Conservation (phyloP, 225 moss, liverwort and hornwort genomes). For the Lunularia cruciata region DNA sequence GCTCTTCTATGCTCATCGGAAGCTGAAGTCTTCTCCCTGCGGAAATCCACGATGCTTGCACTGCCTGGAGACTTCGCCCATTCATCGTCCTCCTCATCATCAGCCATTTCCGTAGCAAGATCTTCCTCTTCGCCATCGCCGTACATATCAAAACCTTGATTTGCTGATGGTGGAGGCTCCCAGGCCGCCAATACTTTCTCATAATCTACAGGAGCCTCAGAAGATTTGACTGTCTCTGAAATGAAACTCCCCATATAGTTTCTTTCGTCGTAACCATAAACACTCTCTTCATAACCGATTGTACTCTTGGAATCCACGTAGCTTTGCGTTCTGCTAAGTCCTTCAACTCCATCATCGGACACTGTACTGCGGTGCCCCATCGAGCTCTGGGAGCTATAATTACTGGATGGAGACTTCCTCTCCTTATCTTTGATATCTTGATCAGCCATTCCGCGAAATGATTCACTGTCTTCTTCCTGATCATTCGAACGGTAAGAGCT, state of each 20-base stretch:
- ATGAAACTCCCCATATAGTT: slow-evolving; percentile 60
- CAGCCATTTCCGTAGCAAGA: slow-evolving; percentile 56
- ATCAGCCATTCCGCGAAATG: slow-evolving; percentile 49
- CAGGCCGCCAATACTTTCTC: slow-evolving; percentile 72
- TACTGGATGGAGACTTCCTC: slow-evolving; percentile 48
- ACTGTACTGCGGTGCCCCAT: slow-evolving; percentile 40
- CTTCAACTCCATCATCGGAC: slow-evolving; percentile 60
- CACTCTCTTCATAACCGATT: slow-evolving; percentile 17
- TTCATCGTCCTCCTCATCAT: slow-evolving; percentile 68
- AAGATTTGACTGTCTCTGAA: slow-evolving; percentile 43
- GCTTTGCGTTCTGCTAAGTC: slow-evolving; percentile 44
- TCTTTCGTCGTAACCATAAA: slow-evolving; percentile 54
- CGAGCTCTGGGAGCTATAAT: slow-evolving; percentile 53
- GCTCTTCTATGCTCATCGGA: slow-evolving; percentile 62
- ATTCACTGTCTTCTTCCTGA: slow-evolving; percentile 61
- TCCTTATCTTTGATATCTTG: slow-evolving; percentile 44
- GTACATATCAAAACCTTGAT: too few species aligned
- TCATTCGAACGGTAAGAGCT: not conserved
- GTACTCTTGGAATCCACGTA: slow-evolving; percentile 1
- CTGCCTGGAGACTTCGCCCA: slow-evolving; percentile 68
- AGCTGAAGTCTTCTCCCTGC: slow-evolving; percentile 41
- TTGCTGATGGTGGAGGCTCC: slow-evolving; percentile 62
- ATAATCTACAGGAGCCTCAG: slow-evolving; percentile 55
- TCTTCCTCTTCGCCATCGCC: slow-evolving; percentile 66
- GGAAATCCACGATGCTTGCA: slow-evolving; percentile 60